Evolutionary conservation across 441 rosid species (phyloP).

Genomic region (Jatropha podagrica): DNA sequence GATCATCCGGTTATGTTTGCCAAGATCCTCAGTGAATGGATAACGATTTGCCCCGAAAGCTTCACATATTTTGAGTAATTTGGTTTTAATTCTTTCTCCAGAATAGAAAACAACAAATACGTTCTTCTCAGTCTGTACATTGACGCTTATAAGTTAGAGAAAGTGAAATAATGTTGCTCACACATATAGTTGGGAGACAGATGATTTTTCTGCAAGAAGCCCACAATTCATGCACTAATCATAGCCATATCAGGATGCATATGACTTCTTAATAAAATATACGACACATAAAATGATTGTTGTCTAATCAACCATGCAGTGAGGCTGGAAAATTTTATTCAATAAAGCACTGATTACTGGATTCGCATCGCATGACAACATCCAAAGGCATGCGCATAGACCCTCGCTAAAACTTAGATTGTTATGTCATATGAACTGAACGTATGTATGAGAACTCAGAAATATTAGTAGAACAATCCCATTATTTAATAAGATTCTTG

Average conservation of each 20-base stretch:
- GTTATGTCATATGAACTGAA: not conserved
- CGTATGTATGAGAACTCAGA: not conserved
- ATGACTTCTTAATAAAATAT: not conserved
- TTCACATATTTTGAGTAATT: constrained; percentile 86
- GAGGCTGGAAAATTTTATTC: constrained; percentile 7
- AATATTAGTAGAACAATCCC: not conserved
- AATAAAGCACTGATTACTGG: not conserved
- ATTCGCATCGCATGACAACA: not conserved
- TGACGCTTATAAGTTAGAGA: constrained; percentile 27
- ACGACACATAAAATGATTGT: not conserved
- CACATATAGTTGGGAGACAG: not conserved
- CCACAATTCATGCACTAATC: constrained; percentile 5
- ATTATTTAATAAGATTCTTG: not conserved
- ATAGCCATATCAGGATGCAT: not conserved
- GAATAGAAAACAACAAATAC: constrained; percentile 78
- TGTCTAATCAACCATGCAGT: not conserved
- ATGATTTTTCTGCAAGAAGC: constrained; percentile 9
- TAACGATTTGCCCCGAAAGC: constrained; percentile 96
- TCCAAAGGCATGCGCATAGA: not conserved
- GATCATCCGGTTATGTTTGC: constrained; percentile 63
- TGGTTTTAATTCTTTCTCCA: constrained; percentile 83
- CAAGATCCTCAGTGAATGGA: constrained; percentile 73
- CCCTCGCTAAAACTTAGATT: not conserved
- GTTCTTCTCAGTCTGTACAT: constrained; percentile 84
- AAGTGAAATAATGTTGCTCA: constrained; percentile 16